These are phyloP conservation scores for Bauhinia variegata DNA, from an alignment of 306 rosid genomes.

Conservation along the genomic window DNA sequence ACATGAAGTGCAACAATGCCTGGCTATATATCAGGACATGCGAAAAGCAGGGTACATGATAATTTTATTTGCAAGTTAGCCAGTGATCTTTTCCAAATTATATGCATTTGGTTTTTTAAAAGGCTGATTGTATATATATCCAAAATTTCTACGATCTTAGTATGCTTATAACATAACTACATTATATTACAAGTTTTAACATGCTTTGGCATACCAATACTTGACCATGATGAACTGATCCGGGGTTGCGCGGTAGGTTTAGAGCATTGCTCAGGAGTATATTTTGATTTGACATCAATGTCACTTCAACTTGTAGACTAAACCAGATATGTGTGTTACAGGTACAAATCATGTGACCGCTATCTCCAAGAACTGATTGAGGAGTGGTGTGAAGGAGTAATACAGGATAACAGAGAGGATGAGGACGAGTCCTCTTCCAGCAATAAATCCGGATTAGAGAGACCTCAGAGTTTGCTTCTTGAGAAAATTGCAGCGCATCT, in stretches of 20 bases:
- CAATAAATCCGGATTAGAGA: slow-evolving; percentile 50
- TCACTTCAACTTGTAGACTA: slow-evolving; percentile 22
- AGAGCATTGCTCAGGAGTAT: slow-evolving; percentile 18
- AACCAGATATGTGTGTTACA: slow-evolving; percentile 32
- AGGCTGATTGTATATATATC: neutral
- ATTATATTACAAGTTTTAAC: neutral
- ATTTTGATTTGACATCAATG: slow-evolving; percentile 24
- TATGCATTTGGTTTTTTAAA: neutral
- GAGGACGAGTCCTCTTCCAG: slow-evolving; percentile 54
- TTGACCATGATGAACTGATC: slow-evolving; percentile 11
- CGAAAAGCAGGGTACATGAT: slow-evolving; percentile 77
- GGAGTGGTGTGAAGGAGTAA: slow-evolving; percentile 97
- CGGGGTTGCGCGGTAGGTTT: slow-evolving; percentile 1
- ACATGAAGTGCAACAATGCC: slow-evolving; percentile 82
- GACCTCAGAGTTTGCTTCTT: slow-evolving; percentile 72
- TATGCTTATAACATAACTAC: slow-evolving; percentile 7
- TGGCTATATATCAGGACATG: slow-evolving; percentile 89
- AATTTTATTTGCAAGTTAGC: slow-evolving; percentile 11
- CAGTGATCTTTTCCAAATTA: slow-evolving; percentile 9
- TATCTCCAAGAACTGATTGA: slow-evolving; percentile 76
- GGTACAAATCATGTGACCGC: slow-evolving; percentile 82
- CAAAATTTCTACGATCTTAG: neutral
- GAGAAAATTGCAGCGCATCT: slow-evolving; percentile 87
- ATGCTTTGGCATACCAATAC: neutral
- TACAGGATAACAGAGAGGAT: slow-evolving; percentile 57